Percentiles rank a stretch among this genome's conserved stretches.
Conservation (phyloP, 2,329 filamentous ascomycete genomes). For the Thelonectria olida region DNA sequence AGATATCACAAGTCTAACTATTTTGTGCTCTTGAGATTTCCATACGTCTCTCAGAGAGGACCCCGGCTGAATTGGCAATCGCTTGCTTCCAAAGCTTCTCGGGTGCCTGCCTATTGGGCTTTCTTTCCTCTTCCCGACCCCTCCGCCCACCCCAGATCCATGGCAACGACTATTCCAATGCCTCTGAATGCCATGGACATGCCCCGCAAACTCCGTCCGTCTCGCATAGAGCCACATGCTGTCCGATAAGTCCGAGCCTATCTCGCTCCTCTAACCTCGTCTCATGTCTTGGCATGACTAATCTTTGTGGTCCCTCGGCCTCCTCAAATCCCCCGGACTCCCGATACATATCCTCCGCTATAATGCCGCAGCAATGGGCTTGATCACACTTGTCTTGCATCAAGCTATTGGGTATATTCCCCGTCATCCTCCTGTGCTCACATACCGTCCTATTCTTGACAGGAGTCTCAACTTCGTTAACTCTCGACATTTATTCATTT, state of each 20-base stretch:
- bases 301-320: neutral
- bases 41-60: neutral
- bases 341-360: neutral
- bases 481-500: constrained; percentile 35
- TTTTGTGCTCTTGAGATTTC: neutral
- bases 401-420: constrained; percentile 25
- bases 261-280: neutral
- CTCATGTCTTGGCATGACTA: neutral
- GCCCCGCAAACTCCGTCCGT: constrained; percentile 10
- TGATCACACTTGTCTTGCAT: constrained; percentile 5
- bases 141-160: constrained; percentile 3
- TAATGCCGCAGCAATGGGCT: neutral
- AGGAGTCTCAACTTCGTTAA: constrained; percentile 12
- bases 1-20: neutral
- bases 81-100: constrained; percentile 13
- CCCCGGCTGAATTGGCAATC: constrained; percentile 14
- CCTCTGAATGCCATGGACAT: constrained; percentile 5
- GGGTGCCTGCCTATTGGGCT: neutral
- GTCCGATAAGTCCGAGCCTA: neutral
- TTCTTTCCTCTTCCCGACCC: neutral
- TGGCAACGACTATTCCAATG: constrained; percentile 15
- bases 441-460: constrained; percentile 17
- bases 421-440: constrained; percentile 15
- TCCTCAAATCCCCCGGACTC: constrained; percentile 1
- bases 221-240: neutral